Evolutionary conservation across 345 rosid species (phyloP), one percentile per base, ranked within the genome.

Genomic region (Rhizophora apiculata): DNA sequence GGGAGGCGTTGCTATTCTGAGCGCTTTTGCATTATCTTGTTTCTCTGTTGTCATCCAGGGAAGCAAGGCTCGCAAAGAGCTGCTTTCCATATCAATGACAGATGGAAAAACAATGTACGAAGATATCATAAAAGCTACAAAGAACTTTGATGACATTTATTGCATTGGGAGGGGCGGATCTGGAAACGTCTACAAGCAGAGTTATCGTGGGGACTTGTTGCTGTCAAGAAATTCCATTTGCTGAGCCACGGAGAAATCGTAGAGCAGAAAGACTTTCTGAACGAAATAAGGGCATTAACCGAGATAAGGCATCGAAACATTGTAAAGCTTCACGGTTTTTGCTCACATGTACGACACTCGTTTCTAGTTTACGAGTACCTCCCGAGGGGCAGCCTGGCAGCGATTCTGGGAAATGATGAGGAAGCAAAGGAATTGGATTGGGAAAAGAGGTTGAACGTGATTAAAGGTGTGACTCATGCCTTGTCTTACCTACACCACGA

Each of bases 281-380:
- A 66, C n/a, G 84, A 82, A 60, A 74, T 80, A 1, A 30, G 5
- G 8, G 69, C 71, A 5, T 74, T 80, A 53, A 56, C 68, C 0
- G 22, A 69, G 7, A 74, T 80, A 31, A 71, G 76, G n/a, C 88
- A 84, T n/a, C 76, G 83, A 0, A 82, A 78, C 22, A 62, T 85
- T 3, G 79, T 85, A 30, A 76, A 76, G 53, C 68, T 80, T 0
- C 51, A 65, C 19, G 83, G 83, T 0, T 82, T 76, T 39, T 85
- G 83, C 48, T 80, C 74, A 0, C 60, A 71, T 21, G 5, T 62
- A 0, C 2, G 60, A 1, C 79, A 77, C 72, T 62, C 77, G 0
- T 76, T 80, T 68, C n/a, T 82, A 26, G 83, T 81, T 4, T 83
- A 71, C 60, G 82, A 85, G 78, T 81, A 29, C 49, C 37, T 81